Evolutionary conservation across 306 rosid genomes (phyloP).

Genomic region (Citrullus amarus): DNA sequence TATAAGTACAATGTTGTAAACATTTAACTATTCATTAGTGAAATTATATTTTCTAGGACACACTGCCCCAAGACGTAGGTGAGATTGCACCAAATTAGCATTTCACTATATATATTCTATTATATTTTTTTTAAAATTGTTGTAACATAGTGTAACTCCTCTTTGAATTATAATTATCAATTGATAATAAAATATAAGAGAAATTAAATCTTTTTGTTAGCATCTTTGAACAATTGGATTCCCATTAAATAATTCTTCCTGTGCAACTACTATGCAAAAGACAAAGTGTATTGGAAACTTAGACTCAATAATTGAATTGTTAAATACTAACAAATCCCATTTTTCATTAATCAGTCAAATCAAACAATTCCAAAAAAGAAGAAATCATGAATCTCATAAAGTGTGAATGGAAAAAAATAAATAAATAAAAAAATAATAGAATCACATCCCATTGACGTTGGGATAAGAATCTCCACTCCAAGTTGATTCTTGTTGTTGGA

Average conservation of each 20-base stretch:
- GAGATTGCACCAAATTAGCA: no score
- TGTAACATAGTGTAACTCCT: no score
- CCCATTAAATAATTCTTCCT: background rate
- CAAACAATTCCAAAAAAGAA: background rate
- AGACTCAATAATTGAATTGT: background rate
- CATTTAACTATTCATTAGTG: no score
- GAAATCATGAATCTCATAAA: background rate
- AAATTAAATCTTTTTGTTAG: no score
- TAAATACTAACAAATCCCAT: background rate
- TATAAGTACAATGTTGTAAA: no score
- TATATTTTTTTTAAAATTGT: no score
- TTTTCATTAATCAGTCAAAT: background rate
- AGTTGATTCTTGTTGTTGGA: background rate
- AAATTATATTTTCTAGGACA: no score
- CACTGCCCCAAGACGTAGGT: no score
- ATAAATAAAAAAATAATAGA: background rate
- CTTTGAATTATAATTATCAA: no score
- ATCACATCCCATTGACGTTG: slow-evolving; percentile 3
- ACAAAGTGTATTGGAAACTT: background rate
- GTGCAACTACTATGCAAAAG: background rate
- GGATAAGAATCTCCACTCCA: slow-evolving; percentile 2
- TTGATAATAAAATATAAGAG: no score
- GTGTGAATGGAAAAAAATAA: background rate
- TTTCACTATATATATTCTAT: no score
- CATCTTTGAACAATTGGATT: no score